phyloP scores from a whole-genome alignment of 2,329 filamentous ascomycete genomes.

The Gaeumannomyces tritici region DNA sequence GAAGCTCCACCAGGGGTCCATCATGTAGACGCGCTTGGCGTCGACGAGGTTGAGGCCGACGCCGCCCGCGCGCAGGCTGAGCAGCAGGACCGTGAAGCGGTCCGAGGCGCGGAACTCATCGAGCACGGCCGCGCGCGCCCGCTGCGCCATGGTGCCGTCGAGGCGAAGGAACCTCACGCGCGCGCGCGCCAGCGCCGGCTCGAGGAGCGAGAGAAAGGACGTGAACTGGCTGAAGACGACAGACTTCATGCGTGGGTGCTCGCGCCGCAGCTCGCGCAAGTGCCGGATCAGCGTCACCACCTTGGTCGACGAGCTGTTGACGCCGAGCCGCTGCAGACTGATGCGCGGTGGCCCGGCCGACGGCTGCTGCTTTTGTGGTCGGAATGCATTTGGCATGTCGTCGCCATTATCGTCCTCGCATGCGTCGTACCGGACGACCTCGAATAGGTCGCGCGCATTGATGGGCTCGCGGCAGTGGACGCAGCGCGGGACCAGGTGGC shows the following conservation, averaged over 20 bases:
- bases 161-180: slow-evolving; percentile 78
- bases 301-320: slow-evolving; percentile 73
- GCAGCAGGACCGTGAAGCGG: slow-evolving; percentile 65
- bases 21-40: slow-evolving; percentile 89
- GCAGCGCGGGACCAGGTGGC: slow-evolving; percentile 67
- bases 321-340: slow-evolving; percentile 49
- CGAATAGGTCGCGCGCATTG: slow-evolving; percentile 77
- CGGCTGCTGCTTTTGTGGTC: neutral
- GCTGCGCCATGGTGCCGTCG: slow-evolving; percentile 84
- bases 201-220: slow-evolving; percentile 86
- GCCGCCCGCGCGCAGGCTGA: slow-evolving; percentile 82
- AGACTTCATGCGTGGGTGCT: slow-evolving; percentile 65
- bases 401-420: slow-evolving; percentile 23
- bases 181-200: slow-evolving; percentile 62
- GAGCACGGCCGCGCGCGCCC: slow-evolving; percentile 70
- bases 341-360: slow-evolving; percentile 36
- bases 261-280: slow-evolving; percentile 57
- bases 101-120: slow-evolving; percentile 54
- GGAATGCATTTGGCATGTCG: neutral
- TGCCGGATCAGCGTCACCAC: slow-evolving; percentile 70
- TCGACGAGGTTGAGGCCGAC: slow-evolving; percentile 89
- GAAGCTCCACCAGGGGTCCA: slow-evolving; percentile 99
- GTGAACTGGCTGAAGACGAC: slow-evolving; percentile 98
- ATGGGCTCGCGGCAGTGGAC: slow-evolving; percentile 84
- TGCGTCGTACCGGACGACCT: slow-evolving; percentile 74